Evolutionary conservation across 1,139 yeast species (phyloP), one percentile per base, ranked within the genome.

Genomic region (Nakaseomyces nivariensis): DNA sequence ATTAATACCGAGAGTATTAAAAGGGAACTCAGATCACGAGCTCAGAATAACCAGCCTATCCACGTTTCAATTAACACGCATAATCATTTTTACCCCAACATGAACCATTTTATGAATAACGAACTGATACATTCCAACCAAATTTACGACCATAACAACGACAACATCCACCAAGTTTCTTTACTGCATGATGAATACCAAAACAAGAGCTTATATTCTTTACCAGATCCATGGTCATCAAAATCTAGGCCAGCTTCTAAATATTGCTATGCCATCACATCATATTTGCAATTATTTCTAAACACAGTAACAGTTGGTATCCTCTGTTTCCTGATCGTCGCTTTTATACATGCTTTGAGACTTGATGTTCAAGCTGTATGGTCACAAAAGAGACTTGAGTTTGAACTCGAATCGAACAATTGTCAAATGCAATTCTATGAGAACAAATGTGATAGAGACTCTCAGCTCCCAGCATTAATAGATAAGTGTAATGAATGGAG

Each of bases 401-500:
- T 26, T 61, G 81, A 47, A 78, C 79, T 54, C 85, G 89, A 64
- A 85, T 89, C 60, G 72, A 40, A 82, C 5, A 66, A 72, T 34
- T 92, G 98, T 66, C 73, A 83, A 4, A 72, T 81, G 47, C 84
- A 87, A 53, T 92, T 82, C 64, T 65, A 77, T 26, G 68, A 82
- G 37, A 90, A 92, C 66, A 78, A 82, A 58, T 92, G 98, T 53
- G 70, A 76, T 8, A 78, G 77, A 0, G 72, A 69, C 9, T 63
- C 62, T 34, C 66, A 83, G 29, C 82, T 78, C 0, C 96, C 96
- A 0, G 92, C 89, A 0, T 67, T 89, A 31, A 89, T 85, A 57
- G 67, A 70, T n/a, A 74, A 79, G 22, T 92, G 98, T 66, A 72
- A 76, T 33, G 71, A 72, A 41, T 87, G 96, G 95, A 83, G 79